phyloP scores from a whole-genome alignment of 1,139 yeast genomes.

The Geotrichum candidum region DNA sequence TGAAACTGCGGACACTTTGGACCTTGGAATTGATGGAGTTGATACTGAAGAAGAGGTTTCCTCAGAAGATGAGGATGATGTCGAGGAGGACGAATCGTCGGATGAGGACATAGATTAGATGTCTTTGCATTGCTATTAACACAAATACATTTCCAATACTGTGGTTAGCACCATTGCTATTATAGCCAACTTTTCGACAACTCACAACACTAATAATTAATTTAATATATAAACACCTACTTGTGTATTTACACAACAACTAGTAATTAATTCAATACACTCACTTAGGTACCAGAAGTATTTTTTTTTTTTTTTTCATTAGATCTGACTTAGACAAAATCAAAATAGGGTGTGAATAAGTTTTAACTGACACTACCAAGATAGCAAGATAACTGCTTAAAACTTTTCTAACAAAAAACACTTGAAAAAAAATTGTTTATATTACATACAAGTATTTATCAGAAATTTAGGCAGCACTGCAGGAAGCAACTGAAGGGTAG shows the following conservation, averaged over 20 bases:
- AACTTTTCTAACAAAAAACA: not conserved
- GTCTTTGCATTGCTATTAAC: not conserved
- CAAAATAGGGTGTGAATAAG: no score
- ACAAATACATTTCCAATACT: not conserved
- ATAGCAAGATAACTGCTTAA: no score
- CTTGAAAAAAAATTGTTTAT: not conserved
- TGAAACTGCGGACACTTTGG: not conserved
- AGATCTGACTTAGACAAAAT: no score
- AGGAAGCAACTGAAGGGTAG: not conserved
- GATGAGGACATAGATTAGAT: conserved; percentile 3
- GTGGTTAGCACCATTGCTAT: not conserved
- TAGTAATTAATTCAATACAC: no score
- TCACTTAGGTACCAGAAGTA: no score
- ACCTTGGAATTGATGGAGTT: conserved; percentile 7
- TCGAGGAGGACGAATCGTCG: conserved; percentile 3
- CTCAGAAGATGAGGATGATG: not conserved
- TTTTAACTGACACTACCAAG: no score
- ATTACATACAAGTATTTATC: not conserved
- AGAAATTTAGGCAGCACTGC: not conserved
- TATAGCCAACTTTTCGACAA: not conserved
- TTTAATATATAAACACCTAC: no score
- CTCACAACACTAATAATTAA: not conserved
- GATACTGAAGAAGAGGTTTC: conserved; percentile 12
- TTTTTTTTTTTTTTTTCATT: no score
- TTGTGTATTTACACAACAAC: no score